Conservation (phyloP, 192 early-diverging fungal species). For the Gigaspora rosea region DNA sequence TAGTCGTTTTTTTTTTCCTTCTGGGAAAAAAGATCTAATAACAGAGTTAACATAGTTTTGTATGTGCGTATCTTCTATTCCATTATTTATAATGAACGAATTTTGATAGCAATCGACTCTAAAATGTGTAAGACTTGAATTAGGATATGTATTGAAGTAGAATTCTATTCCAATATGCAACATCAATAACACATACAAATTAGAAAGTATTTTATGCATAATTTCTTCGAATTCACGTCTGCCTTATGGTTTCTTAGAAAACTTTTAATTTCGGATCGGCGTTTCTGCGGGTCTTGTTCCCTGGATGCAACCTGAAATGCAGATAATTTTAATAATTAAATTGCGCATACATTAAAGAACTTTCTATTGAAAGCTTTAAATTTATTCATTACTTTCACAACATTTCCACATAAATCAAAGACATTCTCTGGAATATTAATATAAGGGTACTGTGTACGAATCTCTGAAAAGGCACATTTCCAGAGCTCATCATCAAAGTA, state of each 20-base stretch:
- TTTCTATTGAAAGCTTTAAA: too few relatives aligned
- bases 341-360: too few relatives aligned
- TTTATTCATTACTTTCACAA: too few relatives aligned
- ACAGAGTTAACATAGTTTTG: background rate
- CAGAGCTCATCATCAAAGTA: too few relatives aligned
- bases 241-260: slow-evolving; percentile 3
- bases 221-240: background rate
- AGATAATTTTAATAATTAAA: too few relatives aligned
- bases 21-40: background rate
- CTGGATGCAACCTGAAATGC: too few relatives aligned
- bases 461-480: too few relatives aligned
- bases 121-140: background rate
- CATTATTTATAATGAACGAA: background rate
- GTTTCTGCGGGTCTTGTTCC: too few relatives aligned
- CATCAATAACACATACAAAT: background rate
- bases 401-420: too few relatives aligned
- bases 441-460: too few relatives aligned
- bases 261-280: background rate
- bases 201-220: background rate
- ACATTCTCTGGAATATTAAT: too few relatives aligned
- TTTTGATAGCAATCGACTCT: slow-evolving; percentile 5
- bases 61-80: background rate
- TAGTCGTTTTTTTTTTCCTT: background rate
- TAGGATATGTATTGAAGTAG: background rate
- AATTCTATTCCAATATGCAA: background rate